phyloP scores from a whole-genome alignment of 2,329 filamentous ascomycete genomes.

The Pseudogymnoascus sp. region DNA sequence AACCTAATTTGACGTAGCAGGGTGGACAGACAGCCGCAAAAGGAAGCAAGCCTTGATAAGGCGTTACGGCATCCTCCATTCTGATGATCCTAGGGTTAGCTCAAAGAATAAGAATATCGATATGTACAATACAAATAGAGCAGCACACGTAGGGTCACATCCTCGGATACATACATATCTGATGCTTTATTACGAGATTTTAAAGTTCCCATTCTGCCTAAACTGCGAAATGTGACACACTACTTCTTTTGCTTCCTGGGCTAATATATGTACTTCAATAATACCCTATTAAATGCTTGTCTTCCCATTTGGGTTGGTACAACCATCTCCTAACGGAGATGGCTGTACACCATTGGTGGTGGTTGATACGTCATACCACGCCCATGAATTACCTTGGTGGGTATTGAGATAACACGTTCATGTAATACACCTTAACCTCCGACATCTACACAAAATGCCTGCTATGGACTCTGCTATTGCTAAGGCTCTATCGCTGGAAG shows the following conservation, averaged over 20 bases:
- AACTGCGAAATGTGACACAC: not conserved
- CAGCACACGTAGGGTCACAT: not conserved
- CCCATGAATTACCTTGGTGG: not conserved
- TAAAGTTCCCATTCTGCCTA: not conserved
- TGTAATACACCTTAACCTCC: not conserved
- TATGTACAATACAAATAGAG: not conserved
- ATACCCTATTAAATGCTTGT: not conserved
- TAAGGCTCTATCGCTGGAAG: not conserved
- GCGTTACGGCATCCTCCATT: not conserved
- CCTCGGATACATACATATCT: not conserved
- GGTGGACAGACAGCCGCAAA: not conserved
- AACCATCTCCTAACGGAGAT: no score
- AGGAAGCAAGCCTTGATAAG: not conserved
- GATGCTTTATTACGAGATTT: not conserved
- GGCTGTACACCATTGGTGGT: not conserved
- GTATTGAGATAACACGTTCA: not conserved
- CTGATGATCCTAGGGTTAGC: not conserved
- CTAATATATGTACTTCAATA: not conserved
- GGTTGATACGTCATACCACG: not conserved
- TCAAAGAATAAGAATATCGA: not conserved
- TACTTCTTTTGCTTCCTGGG: not conserved
- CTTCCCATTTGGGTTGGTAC: not conserved
- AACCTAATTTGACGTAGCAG: constrained; percentile 9
- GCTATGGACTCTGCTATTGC: not conserved
- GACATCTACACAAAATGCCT: not conserved